phyloP scores from a whole-genome alignment of 768 basidiomycete species.

The Tricholoma sp. region DNA sequence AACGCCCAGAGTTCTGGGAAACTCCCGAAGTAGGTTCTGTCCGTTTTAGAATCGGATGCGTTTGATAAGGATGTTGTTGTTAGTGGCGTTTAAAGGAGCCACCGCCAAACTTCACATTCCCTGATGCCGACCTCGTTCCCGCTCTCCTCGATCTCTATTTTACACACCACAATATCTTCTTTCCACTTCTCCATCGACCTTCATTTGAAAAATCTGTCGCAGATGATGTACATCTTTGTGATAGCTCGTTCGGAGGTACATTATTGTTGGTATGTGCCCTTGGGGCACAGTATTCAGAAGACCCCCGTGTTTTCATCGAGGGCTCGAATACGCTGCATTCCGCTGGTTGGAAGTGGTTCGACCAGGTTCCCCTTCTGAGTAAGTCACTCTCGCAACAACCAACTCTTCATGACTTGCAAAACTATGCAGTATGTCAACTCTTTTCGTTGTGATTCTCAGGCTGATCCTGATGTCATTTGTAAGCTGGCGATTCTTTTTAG shows the following conservation, averaged over 20 bases:
- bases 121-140: slow-evolving; percentile 46
- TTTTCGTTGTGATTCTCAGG: neutral
- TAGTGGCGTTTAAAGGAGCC: neutral
- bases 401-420: slow-evolving; percentile 69
- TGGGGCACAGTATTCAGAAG: slow-evolving; percentile 55
- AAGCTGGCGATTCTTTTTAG: slow-evolving; percentile 47
- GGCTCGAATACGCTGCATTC: slow-evolving; percentile 36
- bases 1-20: slow-evolving; percentile 47
- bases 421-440: slow-evolving; percentile 47
- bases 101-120: slow-evolving; percentile 37
- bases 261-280: slow-evolving; percentile 64
- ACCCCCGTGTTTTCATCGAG: slow-evolving; percentile 52
- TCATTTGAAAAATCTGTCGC: slow-evolving; percentile 53
- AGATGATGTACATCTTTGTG: slow-evolving; percentile 44
- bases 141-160: slow-evolving; percentile 68
- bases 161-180: slow-evolving; percentile 40
- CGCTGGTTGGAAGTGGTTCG: slow-evolving; percentile 62
- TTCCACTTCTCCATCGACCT: slow-evolving; percentile 70
- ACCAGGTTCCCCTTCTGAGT: slow-evolving; percentile 59
- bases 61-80: neutral
- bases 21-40: slow-evolving; percentile 7
- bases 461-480: slow-evolving; percentile 3
- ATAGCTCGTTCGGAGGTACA: slow-evolving; percentile 45
- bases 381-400: slow-evolving; percentile 55
- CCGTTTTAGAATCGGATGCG: neutral